Evolutionary conservation across 2,329 filamentous ascomycete genomes (phyloP).

Genomic region (Ascochyta pisi): DNA sequence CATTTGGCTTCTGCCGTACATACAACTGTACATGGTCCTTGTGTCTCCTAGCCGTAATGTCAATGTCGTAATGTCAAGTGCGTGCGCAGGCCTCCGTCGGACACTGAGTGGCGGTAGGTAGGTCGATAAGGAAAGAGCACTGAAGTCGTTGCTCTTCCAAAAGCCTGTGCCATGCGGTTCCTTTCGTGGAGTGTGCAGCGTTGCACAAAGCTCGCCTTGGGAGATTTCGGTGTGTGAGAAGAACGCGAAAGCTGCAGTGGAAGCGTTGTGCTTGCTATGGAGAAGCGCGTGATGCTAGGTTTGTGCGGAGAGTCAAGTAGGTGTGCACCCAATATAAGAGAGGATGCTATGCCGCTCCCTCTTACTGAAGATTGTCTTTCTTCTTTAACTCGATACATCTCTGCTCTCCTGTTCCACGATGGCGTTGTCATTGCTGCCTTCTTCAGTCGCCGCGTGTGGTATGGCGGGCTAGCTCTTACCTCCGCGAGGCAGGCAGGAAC

Average conservation of each 20-base stretch:
- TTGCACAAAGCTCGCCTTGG: background rate
- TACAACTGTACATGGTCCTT: conserved; percentile 12
- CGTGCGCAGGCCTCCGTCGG: background rate
- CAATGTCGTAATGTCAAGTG: conserved; percentile 11
- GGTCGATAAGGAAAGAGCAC: background rate
- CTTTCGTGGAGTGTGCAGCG: background rate
- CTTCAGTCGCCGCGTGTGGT: background rate
- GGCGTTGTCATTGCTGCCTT: background rate
- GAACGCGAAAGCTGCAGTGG: background rate
- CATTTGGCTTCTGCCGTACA: conserved; percentile 12
- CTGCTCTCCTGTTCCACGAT: background rate
- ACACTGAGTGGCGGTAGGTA: background rate
- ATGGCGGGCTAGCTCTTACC: conserved; percentile 2
- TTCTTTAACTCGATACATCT: background rate
- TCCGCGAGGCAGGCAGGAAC: conserved; percentile 2
- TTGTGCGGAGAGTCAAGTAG: conserved; percentile 6
- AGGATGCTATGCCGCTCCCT: conserved; percentile 2
- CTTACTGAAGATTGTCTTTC: background rate
- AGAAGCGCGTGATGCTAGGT: background rate
- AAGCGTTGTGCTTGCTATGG: background rate
- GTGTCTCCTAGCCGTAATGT: conserved; percentile 5
- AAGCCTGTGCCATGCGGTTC: background rate
- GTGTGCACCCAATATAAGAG: conserved; percentile 6
- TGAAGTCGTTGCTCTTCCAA: background rate
- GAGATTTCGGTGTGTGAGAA: background rate